phyloP scores from a whole-genome alignment of 1,284 basidiomycete genomes.

The Neolentinus lepideus region DNA sequence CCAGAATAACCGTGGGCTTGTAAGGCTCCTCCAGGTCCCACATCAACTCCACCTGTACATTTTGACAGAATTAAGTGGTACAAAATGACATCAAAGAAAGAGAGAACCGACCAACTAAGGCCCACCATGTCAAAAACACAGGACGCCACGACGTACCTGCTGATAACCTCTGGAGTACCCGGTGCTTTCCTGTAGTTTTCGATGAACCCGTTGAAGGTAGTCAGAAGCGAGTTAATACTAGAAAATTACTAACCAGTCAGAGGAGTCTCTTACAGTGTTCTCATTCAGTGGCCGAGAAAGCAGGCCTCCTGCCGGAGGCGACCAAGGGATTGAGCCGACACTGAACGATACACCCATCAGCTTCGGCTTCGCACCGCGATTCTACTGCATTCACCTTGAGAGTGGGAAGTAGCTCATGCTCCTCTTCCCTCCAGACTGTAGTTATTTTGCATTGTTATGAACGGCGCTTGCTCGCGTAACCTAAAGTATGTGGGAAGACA shows the following conservation, averaged over 20 bases:
- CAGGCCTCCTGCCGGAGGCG: slow-evolving; percentile 30
- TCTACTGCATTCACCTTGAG: slow-evolving; percentile 15
- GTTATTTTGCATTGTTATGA: slow-evolving; percentile 51
- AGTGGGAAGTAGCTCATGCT: slow-evolving; percentile 42
- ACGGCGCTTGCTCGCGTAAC: too few species aligned
- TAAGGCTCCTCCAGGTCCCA: not conserved
- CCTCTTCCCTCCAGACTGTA: slow-evolving; percentile 42
- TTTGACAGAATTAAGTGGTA: too few species aligned
- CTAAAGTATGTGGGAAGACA: too few species aligned
- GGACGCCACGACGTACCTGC: not conserved
- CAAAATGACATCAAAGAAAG: too few species aligned
- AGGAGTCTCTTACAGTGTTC: slow-evolving; percentile 17
- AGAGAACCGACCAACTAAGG: slow-evolving; percentile 17
- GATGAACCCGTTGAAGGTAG: not conserved
- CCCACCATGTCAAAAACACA: not conserved
- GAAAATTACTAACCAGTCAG: slow-evolving; percentile 11
- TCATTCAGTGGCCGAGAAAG: slow-evolving; percentile 25
- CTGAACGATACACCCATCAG: slow-evolving; percentile 18
- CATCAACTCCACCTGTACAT: not conserved
- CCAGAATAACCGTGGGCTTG: not conserved
- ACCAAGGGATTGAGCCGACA: slow-evolving; percentile 32
- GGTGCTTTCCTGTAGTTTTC: not conserved
- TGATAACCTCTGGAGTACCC: not conserved
- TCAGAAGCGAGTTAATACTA: not conserved
- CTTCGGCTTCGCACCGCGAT: slow-evolving; percentile 4